Conservation (phyloP, 192 early-diverging fungal genomes). For the Piromyces finnis region DNA sequence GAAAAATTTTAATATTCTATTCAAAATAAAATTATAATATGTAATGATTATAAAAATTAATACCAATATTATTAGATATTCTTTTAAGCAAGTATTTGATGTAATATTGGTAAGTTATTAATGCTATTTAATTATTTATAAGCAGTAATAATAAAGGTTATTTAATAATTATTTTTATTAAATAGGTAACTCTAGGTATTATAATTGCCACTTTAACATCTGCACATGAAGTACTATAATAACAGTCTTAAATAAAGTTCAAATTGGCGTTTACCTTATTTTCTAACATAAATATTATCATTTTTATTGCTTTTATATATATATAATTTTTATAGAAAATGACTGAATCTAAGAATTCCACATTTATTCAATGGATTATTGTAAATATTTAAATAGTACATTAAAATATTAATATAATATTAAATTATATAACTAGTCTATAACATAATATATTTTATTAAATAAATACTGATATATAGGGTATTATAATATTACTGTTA, state of each 20-base stretch:
- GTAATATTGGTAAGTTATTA: background rate
- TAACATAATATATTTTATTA: no score
- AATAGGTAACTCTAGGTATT: background rate
- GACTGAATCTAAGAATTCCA: background rate
- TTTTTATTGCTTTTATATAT: background rate
- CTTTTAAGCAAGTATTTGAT: background rate
- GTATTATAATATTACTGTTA: background rate
- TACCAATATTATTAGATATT: background rate
- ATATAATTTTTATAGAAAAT: background rate
- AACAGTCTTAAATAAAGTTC: no score
- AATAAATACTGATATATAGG: no score
- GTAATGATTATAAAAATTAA: no score
- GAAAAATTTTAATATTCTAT: no score
- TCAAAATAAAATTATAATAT: no score
- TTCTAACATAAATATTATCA: background rate
- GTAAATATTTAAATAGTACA: background rate
- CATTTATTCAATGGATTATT: background rate
- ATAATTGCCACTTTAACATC: background rate
- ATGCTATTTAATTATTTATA: no score
- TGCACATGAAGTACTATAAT: background rate
- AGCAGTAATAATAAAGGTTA: no score
- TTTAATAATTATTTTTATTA: no score
- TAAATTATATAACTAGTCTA: no score
- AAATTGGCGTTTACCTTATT: no score
- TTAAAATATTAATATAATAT: no score